A percentile compares a stretch with the other conserved stretches of the same genome.
Conservation (phyloP, 768 basidiomycete species). For the Calocybe gangraenosa region DNA sequence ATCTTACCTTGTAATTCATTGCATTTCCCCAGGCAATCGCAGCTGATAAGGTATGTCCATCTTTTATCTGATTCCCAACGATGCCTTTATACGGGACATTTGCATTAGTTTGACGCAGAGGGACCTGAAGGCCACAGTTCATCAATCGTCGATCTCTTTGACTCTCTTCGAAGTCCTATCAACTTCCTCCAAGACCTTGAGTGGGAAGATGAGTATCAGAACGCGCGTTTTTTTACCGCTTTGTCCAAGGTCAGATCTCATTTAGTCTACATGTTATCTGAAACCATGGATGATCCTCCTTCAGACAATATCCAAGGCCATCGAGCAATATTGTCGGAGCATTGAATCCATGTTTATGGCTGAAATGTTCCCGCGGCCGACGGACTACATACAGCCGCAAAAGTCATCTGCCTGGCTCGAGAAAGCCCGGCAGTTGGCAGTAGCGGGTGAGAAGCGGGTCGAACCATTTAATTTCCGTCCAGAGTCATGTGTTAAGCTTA, state of each 20-base stretch:
- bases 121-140: slow-evolving; percentile 83
- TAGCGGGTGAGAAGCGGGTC: slow-evolving; percentile 82
- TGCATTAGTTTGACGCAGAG: slow-evolving; percentile 68
- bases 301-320: slow-evolving; percentile 85
- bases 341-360: slow-evolving; percentile 87
- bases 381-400: slow-evolving; percentile 76
- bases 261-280: neutral
- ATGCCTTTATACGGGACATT: slow-evolving; percentile 4
- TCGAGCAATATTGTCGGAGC: slow-evolving; percentile 87
- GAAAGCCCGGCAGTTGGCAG: slow-evolving; percentile 74
- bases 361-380: slow-evolving; percentile 90
- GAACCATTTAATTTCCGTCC: slow-evolving; percentile 94
- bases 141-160: slow-evolving; percentile 96
- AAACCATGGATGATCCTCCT: neutral
- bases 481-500: slow-evolving; percentile 94
- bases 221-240: slow-evolving; percentile 86
- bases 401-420: slow-evolving; percentile 89
- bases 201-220: slow-evolving; percentile 89
- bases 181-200: slow-evolving; percentile 83
- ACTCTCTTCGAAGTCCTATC: slow-evolving; percentile 87
- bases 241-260: slow-evolving; percentile 67
- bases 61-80: neutral
- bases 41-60: slow-evolving; percentile 45
- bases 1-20: slow-evolving; percentile 2
- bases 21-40: slow-evolving; percentile 51